Base-by-base conservation (phyloP, 495 filamentous ascomycete genomes). In the Xylaria castorea region DNA sequence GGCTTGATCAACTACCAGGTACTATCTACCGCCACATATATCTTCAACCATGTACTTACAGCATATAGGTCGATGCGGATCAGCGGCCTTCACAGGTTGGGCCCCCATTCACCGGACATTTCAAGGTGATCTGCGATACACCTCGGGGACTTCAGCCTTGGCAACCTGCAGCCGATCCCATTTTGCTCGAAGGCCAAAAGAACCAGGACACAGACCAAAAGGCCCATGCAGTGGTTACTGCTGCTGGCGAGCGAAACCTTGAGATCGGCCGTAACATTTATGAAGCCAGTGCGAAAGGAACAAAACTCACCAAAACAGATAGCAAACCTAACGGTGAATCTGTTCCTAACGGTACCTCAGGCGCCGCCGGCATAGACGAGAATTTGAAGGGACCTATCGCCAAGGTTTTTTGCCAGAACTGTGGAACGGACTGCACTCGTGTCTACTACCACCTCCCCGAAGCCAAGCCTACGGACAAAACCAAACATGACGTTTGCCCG, bases 1-100 rank as follows among this genome's bases (percentile, higher is more conserved):
- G 96, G 96, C 14, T 83, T 99, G 79, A 98, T 99, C 75, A 99
- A 99, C 81, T 99, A 98, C 79, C 96, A 99, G 84, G 96, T 97
- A 84, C n/a, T 79, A 50, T 65, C 64, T 71, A 62, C n/a, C 8
- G n/a, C 53, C 12, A n/a, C 32, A 12, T 25, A 46, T 20, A 5
- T 20, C 40, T 27, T 57, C 16, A 38, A 40, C 74, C 51, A 46
- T 12, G 16, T 60, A 68, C 81, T 85, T 65, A 84, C 72, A 57
- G 55, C 11, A 36, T 66, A 42, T 68, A 99, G 96, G 94, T 99
- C 77, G 96, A 99, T 83, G 92, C 94, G 18, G 96, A 98, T 77
- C 93, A 94, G 57, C 90, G 96, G 53, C 96, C 96, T 11, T 98
- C 97, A 4, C 94, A 94, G 81, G 96, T 98, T 71, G 95, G 95